Evolutionary conservation across 179 eudicot species (phyloP).

Genomic region (Spinacia oleracea): DNA sequence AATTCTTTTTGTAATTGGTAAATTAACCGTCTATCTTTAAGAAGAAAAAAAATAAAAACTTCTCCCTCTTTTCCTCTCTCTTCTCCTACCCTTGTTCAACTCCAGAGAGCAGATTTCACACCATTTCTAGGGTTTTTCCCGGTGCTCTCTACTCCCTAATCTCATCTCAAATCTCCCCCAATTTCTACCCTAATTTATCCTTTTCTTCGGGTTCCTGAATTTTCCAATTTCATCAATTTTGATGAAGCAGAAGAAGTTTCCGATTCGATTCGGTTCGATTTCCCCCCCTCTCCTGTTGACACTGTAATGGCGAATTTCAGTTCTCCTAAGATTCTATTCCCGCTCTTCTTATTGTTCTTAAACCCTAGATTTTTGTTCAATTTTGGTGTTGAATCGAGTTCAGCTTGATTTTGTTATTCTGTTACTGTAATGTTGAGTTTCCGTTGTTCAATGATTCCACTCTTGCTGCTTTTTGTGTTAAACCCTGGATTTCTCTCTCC

Average conservation of each 20-base stretch:
- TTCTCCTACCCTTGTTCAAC: neutral
- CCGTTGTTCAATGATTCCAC: conserved; percentile 4
- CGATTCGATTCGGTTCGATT: neutral
- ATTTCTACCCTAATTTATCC: neutral
- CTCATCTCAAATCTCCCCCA: neutral
- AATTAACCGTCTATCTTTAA: conserved; percentile 5
- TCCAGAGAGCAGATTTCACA: conserved; percentile 2
- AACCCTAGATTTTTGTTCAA: neutral
- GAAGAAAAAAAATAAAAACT: neutral
- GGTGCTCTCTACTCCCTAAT: neutral
- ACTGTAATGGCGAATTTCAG: conserved; percentile 19
- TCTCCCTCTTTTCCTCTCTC: conserved; percentile 2
- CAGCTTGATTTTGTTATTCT: neutral
- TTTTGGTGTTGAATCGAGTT: conserved; percentile 2
- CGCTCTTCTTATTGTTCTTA: conserved; percentile 1
- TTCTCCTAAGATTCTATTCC: neutral
- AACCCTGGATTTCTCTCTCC: conserved; percentile 7
- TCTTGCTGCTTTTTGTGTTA: conserved; percentile 9
- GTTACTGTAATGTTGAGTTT: conserved; percentile 8
- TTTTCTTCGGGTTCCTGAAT: neutral
- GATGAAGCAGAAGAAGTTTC: neutral
- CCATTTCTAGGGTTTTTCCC: conserved; percentile 31
- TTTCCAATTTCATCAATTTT: neutral
- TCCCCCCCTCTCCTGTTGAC: neutral
- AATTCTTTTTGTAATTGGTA: conserved; percentile 1